Evolutionary conservation across 352 stramenopile species (phyloP).

Genomic region (Globisporangium recalcitrans): DNA sequence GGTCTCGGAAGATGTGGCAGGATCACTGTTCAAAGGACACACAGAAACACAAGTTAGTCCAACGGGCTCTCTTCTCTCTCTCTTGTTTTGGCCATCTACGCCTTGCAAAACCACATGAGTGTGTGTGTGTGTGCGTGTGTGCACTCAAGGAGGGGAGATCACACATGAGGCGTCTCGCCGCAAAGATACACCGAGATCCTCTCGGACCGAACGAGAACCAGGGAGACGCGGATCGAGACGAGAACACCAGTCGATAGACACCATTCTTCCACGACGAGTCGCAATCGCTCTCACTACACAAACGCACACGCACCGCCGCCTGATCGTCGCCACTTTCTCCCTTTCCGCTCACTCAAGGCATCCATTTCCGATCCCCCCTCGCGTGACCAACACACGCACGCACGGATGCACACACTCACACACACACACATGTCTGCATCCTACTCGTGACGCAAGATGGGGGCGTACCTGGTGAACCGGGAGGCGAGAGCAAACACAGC

Average conservation of each 20-base stretch:
- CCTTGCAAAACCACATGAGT: too few species aligned
- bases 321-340: background rate
- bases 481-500: too few species aligned
- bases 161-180: too few species aligned
- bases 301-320: background rate
- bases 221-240: background rate
- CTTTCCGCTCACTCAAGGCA: background rate
- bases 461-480: background rate
- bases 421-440: too few species aligned
- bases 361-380: background rate
- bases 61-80: too few species aligned
- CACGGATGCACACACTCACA: background rate
- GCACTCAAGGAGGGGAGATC: background rate
- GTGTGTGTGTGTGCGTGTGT: background rate
- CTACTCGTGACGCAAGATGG: background rate
- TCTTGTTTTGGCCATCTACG: too few species aligned
- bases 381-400: background rate
- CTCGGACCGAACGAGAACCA: background rate
- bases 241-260: background rate
- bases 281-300: background rate
- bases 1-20: background rate
- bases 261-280: background rate
- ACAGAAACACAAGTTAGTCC: background rate
- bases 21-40: conserved; percentile 8
- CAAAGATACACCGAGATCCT: background rate